phyloP scores from a whole-genome alignment of 1,139 yeast genomes.

The Geotrichum candidum region DNA sequence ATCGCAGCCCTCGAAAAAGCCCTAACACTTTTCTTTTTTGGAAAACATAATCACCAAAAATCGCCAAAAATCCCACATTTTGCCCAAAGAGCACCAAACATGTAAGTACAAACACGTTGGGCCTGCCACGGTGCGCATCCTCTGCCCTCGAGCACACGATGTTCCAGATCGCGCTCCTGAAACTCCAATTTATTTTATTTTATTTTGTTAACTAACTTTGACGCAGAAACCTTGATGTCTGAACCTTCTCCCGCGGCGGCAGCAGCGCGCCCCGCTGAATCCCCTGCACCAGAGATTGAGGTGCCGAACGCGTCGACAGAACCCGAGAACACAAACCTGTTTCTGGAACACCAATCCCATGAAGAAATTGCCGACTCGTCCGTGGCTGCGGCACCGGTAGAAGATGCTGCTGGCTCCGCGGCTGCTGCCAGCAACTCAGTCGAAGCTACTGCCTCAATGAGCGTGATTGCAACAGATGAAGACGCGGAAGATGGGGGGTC shows the following conservation, averaged over 20 bases:
- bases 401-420: neutral
- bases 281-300: neutral
- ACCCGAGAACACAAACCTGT: neutral
- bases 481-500: neutral
- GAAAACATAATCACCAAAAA: neutral
- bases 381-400: neutral
- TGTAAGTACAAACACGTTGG: neutral
- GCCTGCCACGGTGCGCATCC: neutral
- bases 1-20: neutral
- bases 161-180: neutral
- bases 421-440: neutral
- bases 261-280: neutral
- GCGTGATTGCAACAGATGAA: neutral
- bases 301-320: neutral
- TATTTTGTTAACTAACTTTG: neutral
- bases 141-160: neutral
- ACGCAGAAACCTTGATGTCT: neutral
- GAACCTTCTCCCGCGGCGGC: neutral
- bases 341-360: neutral
- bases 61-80: neutral
- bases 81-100: neutral
- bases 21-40: slow-evolving; percentile 2
- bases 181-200: neutral
- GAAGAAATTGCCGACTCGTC: neutral
- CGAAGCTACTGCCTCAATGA: neutral